A percentile compares a stretch with the other conserved stretches of the same genome.
These are phyloP conservation scores for Coemansia sp. DNA, from an alignment of 192 early-diverging fungal genomes.

Conservation along the genomic window DNA sequence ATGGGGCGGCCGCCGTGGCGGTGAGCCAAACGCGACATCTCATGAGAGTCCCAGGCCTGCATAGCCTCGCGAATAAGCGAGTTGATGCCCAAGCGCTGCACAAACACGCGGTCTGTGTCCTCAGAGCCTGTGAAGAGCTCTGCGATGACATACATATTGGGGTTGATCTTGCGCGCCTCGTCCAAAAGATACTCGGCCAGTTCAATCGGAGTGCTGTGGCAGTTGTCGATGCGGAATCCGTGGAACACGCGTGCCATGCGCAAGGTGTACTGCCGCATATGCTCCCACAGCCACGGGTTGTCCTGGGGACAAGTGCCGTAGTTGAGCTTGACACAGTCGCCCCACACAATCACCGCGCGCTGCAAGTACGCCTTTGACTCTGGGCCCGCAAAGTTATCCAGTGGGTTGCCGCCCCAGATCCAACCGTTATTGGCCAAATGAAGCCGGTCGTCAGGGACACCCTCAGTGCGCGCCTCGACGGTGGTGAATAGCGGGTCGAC, in stretches of 20 bases:
- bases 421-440: constrained; percentile 96
- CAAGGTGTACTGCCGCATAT: constrained; percentile 87
- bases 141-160: constrained; percentile 95
- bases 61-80: constrained; percentile 97
- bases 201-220: constrained; percentile 97
- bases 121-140: constrained; percentile 99
- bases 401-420: constrained; percentile 89
- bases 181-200: constrained; percentile 93
- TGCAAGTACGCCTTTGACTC: constrained; percentile 87
- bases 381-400: constrained; percentile 91
- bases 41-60: constrained; percentile 93
- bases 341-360: constrained; percentile 98
- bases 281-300: constrained; percentile 96
- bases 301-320: constrained; percentile 85
- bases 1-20: constrained; percentile 90
- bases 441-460: constrained; percentile 69
- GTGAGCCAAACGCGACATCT: constrained; percentile 89
- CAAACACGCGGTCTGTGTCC: constrained; percentile 92
- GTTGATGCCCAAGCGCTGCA: constrained; percentile 91
- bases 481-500: constrained; percentile 97
- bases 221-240: constrained; percentile 99
- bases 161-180: constrained; percentile 78
- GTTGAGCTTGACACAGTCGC: constrained; percentile 98
- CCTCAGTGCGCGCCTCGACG: constrained; percentile 64
- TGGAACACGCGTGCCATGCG: constrained; percentile 89